A percentile compares a stretch with the other conserved stretches of the same genome.
Conservation (phyloP, 192 early-diverging fungal species). For the Backusella psychrophila region DNA sequence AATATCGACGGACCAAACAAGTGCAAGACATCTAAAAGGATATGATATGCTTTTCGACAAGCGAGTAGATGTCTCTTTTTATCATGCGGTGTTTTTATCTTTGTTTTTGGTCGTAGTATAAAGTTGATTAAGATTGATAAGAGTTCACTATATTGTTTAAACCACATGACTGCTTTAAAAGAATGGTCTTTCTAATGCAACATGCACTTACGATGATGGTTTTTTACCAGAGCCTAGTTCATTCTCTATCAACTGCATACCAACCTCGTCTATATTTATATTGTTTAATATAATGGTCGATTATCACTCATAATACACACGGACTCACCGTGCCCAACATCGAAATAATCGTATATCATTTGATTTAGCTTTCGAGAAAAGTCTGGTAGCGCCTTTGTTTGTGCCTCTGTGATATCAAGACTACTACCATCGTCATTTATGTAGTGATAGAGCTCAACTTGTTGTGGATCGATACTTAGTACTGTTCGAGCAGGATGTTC, state of each 20-base stretch:
- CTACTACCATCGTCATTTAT: neutral
- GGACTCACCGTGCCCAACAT: neutral
- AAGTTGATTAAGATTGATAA: neutral
- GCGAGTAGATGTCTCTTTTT: neutral
- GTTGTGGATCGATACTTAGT: neutral
- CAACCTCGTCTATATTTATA: neutral
- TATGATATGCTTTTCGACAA: neutral
- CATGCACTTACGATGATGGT: neutral
- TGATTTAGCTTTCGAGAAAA: neutral
- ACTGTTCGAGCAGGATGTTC: neutral
- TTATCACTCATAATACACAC: neutral
- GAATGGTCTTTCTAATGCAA: neutral
- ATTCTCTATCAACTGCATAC: conserved; percentile 6
- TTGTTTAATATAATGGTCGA: neutral
- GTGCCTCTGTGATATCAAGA: neutral
- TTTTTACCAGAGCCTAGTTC: neutral
- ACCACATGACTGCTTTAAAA: neutral
- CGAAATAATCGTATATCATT: conserved; percentile 13
- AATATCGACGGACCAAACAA: neutral
- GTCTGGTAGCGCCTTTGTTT: neutral
- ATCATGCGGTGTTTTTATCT: neutral
- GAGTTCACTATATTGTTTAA: neutral
- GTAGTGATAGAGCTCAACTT: neutral
- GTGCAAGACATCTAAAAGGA: neutral
- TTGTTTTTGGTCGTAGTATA: neutral